Evolutionary conservation across 2,329 filamentous ascomycete genomes (phyloP), one percentile per base, ranked within the genome.

Genomic region (Orbilia quercus): DNA sequence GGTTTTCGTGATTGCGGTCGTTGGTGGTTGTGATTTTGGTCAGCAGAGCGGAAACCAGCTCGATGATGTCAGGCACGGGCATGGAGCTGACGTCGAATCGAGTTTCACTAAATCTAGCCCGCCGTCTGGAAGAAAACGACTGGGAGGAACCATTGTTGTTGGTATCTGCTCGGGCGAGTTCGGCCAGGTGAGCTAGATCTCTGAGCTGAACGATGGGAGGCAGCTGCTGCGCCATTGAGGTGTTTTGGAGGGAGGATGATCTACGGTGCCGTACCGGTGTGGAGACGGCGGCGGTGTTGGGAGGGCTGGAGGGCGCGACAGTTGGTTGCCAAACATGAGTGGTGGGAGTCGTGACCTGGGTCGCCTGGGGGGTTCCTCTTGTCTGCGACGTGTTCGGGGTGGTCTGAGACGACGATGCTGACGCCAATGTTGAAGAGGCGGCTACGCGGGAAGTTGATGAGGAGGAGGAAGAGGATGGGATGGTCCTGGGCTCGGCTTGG

Each of bases 1-100:
- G 82, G 75, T 93, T 91, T 80, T 97, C 92, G 81, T 98, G 94
- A 80, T 98, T 93, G 57, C 90, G 84, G 80, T 99, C 95, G 80
- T 99, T 99, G 66, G 94, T 97, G 2, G 91, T 92, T 4, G 95
- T 98, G 78, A 99, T 99, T 81, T 98, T 98, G 65, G 94, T 96
- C 75, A 99, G 84, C 22, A 99, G 85, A 5, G 93, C 95, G 2
- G 95, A 95, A 2, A 99, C 95, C 95, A 99, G 98, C 81, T 98
- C 94, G 79, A 99, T 99, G 77, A 99, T 91, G 79, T 99, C 94
- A 76, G 90, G 88, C 63, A 98, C 96, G 58, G 95, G 95, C 94
- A 99, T 98, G 59, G 88, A 91, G 82, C 93, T 97, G 78, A 99
- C 97, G 81, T 98, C 95, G 80, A 96, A 99, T 79, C 89, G 86